phyloP scores from a whole-genome alignment of 805 yeast genomes.

The Candida orba region DNA sequence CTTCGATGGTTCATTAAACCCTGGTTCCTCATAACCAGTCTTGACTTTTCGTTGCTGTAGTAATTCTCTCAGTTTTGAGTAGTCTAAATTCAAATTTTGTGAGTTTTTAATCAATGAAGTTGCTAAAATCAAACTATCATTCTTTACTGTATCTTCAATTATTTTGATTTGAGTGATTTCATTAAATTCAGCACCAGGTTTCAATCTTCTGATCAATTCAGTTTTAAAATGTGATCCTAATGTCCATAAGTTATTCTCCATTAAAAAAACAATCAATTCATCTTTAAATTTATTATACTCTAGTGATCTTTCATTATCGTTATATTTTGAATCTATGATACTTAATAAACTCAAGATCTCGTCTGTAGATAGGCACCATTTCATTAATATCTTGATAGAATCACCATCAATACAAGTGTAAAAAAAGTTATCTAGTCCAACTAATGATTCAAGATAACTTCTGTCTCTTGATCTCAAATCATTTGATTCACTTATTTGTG shows the following conservation, averaged over 20 bases:
- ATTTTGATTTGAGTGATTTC: neutral
- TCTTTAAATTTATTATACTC: conserved; percentile 1
- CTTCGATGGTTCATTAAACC: neutral
- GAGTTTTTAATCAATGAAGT: neutral
- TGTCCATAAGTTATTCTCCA: neutral
- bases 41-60: neutral
- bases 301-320: neutral
- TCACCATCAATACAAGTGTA: conserved; percentile 1
- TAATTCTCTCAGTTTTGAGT: neutral
- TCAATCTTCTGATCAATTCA: conserved; percentile 1
- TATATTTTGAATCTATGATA: neutral
- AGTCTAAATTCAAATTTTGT: neutral
- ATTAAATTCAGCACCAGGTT: neutral
- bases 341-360: neutral
- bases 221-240: neutral
- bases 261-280: neutral
- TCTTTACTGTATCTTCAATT: neutral
- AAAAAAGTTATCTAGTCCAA: conserved; percentile 2
- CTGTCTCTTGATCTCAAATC: neutral
- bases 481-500: neutral
- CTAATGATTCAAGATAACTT: neutral
- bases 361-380: neutral
- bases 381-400: neutral
- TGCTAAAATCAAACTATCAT: conserved; percentile 4
- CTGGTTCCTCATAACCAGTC: neutral